Evolutionary conservation across 73 alveolate species (phyloP).

Genomic region (Paramecium sexaurelia): DNA sequence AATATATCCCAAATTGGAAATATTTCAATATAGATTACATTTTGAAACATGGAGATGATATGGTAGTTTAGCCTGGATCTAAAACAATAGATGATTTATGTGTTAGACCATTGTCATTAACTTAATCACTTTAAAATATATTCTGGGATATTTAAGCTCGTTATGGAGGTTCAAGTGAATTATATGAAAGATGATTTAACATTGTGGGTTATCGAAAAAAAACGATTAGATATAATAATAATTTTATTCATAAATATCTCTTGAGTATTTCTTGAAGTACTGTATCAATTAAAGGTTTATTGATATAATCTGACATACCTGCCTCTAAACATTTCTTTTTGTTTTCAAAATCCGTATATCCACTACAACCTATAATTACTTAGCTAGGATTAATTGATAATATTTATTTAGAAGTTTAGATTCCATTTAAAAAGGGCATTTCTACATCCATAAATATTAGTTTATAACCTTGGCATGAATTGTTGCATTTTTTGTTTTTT

Average conservation of each 20-base stretch:
- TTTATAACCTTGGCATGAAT: constrained; percentile 27
- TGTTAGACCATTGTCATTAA: constrained; percentile 74
- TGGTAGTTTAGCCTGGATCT: constrained; percentile 54
- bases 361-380: constrained; percentile 56
- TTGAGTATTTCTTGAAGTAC: constrained; percentile 3
- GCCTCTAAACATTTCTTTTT: constrained; percentile 28
- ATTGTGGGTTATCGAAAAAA: neutral
- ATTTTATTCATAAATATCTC: constrained; percentile 19
- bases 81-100: constrained; percentile 66
- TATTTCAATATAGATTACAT: constrained; percentile 69
- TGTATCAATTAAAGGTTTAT: constrained; percentile 18
- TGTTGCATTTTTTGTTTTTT: neutral
- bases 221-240: neutral
- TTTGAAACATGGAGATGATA: constrained; percentile 66
- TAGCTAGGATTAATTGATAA: neutral
- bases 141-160: constrained; percentile 47
- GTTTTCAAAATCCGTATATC: constrained; percentile 33
- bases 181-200: constrained; percentile 1
- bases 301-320: constrained; percentile 60
- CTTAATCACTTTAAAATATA: constrained; percentile 17
- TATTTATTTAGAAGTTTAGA: constrained; percentile 47
- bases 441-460: constrained; percentile 63
- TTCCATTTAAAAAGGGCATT: constrained; percentile 62
- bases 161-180: constrained; percentile 34
- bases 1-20: constrained; percentile 59